Percentiles rank a stretch among this genome's conserved stretches.
phyloP scores from a whole-genome alignment of 208 protist species.

The Paratrypanosoma confusum region DNA sequence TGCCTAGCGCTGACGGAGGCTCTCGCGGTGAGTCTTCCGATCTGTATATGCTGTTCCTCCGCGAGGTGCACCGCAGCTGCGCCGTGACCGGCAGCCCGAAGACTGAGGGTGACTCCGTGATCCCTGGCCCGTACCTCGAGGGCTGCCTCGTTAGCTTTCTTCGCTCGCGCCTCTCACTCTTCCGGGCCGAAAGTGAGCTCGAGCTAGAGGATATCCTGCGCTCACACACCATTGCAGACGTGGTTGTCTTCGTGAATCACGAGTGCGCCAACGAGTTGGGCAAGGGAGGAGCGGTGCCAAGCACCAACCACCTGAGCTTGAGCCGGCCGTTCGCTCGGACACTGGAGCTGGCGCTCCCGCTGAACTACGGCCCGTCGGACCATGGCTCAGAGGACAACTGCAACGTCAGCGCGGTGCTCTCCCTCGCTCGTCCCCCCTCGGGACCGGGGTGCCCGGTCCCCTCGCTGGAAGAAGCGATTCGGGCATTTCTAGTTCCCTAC shows the following conservation, averaged over 20 bases:
- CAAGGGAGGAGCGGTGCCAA: no score
- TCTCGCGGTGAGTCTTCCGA: constrained; percentile 28
- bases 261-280: constrained; percentile 4
- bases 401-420: constrained; percentile 28
- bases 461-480: constrained; percentile 28
- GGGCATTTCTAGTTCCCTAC: constrained; percentile 42
- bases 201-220: constrained; percentile 62
- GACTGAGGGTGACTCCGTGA: background rate
- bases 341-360: constrained; percentile 33
- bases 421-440: constrained; percentile 16
- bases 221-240: constrained; percentile 62
- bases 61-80: background rate
- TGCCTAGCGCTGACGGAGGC: background rate
- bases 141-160: constrained; percentile 69
- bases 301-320: no score
- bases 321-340: constrained; percentile 24
- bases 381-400: constrained; percentile 68
- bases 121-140: no score
- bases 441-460: background rate
- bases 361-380: constrained; percentile 59
- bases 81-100: background rate
- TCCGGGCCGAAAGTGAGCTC: constrained; percentile 18
- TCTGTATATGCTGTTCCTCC: constrained; percentile 65
- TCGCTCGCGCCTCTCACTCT: constrained; percentile 23
- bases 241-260: constrained; percentile 28